Evolutionary conservation across 2,329 filamentous ascomycete genomes (phyloP).

Genomic region (Pseudopyrenochaeta lycopersici): DNA sequence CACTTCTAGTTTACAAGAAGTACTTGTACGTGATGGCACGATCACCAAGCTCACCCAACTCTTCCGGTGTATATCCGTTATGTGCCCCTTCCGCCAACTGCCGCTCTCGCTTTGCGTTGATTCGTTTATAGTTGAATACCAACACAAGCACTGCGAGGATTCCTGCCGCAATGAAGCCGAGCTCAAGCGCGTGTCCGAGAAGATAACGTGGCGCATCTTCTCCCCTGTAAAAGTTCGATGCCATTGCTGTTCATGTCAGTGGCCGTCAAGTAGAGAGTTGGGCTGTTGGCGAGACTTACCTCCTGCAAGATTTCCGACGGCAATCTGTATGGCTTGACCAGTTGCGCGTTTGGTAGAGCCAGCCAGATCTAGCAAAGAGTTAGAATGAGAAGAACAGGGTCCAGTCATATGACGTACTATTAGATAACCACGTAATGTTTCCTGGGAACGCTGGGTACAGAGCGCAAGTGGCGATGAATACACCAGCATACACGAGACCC

Average conservation of each 20-base stretch:
- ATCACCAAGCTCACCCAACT: slow-evolving; percentile 68
- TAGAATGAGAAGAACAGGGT: slow-evolving; percentile 1
- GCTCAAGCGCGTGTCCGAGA: slow-evolving; percentile 61
- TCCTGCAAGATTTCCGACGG: slow-evolving; percentile 57
- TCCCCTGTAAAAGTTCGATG: slow-evolving; percentile 74
- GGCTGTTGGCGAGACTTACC: slow-evolving; percentile 15
- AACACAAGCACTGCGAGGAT: slow-evolving; percentile 56
- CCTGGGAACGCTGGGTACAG: slow-evolving; percentile 51
- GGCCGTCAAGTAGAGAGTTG: not conserved
- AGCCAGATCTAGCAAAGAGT: slow-evolving; percentile 56
- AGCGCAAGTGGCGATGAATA: slow-evolving; percentile 48
- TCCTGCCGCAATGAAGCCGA: slow-evolving; percentile 59
- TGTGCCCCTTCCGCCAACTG: slow-evolving; percentile 48
- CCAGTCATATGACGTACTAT: slow-evolving; percentile 46
- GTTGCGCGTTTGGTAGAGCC: slow-evolving; percentile 63
- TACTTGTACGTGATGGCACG: slow-evolving; percentile 71
- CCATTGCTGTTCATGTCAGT: slow-evolving; percentile 62
- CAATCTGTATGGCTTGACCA: slow-evolving; percentile 59
- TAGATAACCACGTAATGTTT: slow-evolving; percentile 62
- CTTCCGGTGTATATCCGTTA: slow-evolving; percentile 57
- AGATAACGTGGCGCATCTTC: slow-evolving; percentile 60
- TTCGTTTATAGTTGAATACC: slow-evolving; percentile 62
- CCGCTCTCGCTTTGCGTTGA: slow-evolving; percentile 65
- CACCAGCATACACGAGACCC: slow-evolving; percentile 48
- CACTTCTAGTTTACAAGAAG: slow-evolving; percentile 54